These are phyloP conservation scores for Porogramme epimiltina DNA, from an alignment of 1,284 basidiomycete genomes.

Conservation along the genomic window DNA sequence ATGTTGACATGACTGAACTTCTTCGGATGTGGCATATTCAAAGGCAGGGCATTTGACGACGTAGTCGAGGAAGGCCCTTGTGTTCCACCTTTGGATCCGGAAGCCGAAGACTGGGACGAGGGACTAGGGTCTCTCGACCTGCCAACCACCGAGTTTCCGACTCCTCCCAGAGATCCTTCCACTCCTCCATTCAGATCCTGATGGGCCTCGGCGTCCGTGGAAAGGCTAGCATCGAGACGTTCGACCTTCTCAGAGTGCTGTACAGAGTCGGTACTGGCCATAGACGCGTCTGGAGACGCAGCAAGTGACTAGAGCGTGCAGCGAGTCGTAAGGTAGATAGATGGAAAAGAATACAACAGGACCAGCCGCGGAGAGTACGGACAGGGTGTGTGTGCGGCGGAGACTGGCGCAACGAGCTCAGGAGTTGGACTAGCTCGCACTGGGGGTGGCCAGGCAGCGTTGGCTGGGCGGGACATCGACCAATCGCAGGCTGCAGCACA, in stretches of 20 bases:
- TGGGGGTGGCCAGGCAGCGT: neutral
- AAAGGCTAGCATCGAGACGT: constrained; percentile 17
- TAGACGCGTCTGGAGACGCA: constrained; percentile 77
- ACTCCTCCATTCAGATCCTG: constrained; percentile 4
- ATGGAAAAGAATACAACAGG: neutral
- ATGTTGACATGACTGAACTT: constrained; percentile 87
- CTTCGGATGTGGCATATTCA: constrained; percentile 64
- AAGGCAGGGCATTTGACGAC: constrained; percentile 25
- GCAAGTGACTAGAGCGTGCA: constrained; percentile 7
- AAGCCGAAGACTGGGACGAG: constrained; percentile 28
- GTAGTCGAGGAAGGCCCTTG: constrained; percentile 21
- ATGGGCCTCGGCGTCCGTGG: constrained; percentile 9
- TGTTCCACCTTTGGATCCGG: constrained; percentile 25
- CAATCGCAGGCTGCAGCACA: constrained; percentile 5
- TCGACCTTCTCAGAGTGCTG: constrained; percentile 45
- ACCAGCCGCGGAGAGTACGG: constrained; percentile 9
- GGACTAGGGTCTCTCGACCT: constrained; percentile 27
- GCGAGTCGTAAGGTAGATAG: neutral
- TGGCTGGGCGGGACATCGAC: neutral
- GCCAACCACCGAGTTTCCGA: constrained; percentile 14
- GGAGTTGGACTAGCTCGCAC: neutral
- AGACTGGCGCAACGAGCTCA: neutral
- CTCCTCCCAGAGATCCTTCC: constrained; percentile 17
- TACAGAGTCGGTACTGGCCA: constrained; percentile 63
- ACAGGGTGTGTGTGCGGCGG: neutral